Conservation (phyloP, 495 filamentous ascomycete genomes). For the Eremomyces bilateralis region DNA sequence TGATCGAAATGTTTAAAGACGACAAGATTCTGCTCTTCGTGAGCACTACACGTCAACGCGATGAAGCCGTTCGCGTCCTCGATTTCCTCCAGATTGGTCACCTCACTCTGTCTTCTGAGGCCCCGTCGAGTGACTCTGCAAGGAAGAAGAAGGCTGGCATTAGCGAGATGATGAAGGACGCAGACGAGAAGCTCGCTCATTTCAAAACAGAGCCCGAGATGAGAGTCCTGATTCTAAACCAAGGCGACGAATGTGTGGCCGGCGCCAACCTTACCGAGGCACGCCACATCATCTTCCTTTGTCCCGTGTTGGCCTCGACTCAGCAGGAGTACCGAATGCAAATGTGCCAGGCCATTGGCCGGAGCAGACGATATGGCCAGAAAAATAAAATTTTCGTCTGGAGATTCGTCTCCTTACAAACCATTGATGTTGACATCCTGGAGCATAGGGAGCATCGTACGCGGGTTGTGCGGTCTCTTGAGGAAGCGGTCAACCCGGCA, state of each 20-base stretch:
- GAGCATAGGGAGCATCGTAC: slow-evolving; percentile 19
- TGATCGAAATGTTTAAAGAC: slow-evolving; percentile 26
- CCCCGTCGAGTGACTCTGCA: too few species aligned
- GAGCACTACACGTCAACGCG: too few species aligned
- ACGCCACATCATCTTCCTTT: slow-evolving; percentile 58
- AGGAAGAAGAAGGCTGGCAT: slow-evolving; percentile 10
- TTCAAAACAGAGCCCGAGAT: too few species aligned
- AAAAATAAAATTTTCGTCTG: slow-evolving; percentile 44
- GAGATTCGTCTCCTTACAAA: slow-evolving; percentile 37
- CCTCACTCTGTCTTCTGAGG: too few species aligned
- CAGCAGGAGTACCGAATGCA: slow-evolving; percentile 35
- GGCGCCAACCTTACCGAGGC: slow-evolving; percentile 58
- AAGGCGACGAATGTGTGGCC: slow-evolving; percentile 39
- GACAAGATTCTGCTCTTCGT: too few species aligned
- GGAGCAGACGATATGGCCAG: slow-evolving; percentile 46
- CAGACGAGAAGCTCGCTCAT: too few species aligned
- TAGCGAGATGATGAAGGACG: too few species aligned
- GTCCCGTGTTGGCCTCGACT: slow-evolving; percentile 31
- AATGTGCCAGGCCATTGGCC: slow-evolving; percentile 53
- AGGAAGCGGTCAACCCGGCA: too few species aligned
- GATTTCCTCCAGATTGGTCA: too few species aligned
- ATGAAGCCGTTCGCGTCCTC: too few species aligned
- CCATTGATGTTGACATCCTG: slow-evolving; percentile 50
- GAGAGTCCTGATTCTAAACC: slow-evolving; percentile 45
- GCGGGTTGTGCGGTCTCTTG: too few species aligned